A percentile compares a stretch with the other conserved stretches of the same genome.
Evolutionary conservation across 129 eudicot species (phyloP).

Genomic region (Smallanthus sonchifolius): DNA sequence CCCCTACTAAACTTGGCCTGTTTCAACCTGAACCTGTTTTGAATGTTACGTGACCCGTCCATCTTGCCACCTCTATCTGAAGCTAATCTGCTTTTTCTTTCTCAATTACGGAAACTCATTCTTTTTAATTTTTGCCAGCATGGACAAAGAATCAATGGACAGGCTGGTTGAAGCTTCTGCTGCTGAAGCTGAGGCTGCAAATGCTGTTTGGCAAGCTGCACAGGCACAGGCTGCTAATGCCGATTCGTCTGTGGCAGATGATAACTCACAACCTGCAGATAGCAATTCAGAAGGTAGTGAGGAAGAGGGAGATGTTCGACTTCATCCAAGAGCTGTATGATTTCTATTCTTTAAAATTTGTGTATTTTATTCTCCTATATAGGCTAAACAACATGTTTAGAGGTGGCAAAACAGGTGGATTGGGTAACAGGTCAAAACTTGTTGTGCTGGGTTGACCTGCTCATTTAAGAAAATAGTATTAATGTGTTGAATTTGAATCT

Average conservation of each 20-base stretch:
- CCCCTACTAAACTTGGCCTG: not conserved
- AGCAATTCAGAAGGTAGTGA: constrained; percentile 86
- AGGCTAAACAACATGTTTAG: not conserved
- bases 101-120: not conserved
- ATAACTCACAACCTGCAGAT: constrained; percentile 63
- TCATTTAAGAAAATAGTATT: no score
- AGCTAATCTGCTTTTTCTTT: not conserved
- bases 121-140: constrained; percentile 35
- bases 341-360: not conserved
- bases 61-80: not conserved
- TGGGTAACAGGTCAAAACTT: not conserved
- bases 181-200: constrained; percentile 94
- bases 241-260: constrained; percentile 57
- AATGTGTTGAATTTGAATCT: not conserved
- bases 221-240: constrained; percentile 74
- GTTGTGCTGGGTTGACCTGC: not conserved
- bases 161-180: constrained; percentile 90
- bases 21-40: not conserved
- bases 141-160: constrained; percentile 75
- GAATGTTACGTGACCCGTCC: not conserved
- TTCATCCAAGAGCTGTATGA: constrained; percentile 97
- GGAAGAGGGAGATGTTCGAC: constrained; percentile 74
- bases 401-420: not conserved
- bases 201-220: constrained; percentile 94
- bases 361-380: not conserved